These are phyloP conservation scores for Pseudocercospora musae DNA, from an alignment of 2,329 filamentous ascomycete genomes.

Conservation along the genomic window DNA sequence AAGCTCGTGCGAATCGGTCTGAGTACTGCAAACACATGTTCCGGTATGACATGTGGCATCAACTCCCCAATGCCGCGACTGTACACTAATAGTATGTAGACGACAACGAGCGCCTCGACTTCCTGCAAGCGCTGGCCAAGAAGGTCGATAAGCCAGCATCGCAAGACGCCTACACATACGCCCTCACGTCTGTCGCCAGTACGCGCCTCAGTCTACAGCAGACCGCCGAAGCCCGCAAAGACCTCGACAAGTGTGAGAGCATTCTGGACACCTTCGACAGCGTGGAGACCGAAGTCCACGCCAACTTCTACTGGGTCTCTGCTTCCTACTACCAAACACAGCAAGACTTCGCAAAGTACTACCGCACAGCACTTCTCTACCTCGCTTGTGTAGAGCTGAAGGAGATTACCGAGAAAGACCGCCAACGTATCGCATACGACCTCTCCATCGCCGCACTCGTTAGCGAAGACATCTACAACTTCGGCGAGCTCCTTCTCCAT, in stretches of 20 bases:
- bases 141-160: constrained; percentile 90
- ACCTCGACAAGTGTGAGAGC: constrained; percentile 81
- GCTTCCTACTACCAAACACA: constrained; percentile 90
- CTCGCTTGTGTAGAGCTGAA: constrained; percentile 89
- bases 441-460: constrained; percentile 88
- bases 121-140: constrained; percentile 77
- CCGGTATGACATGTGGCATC: constrained; percentile 51
- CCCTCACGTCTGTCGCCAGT: constrained; percentile 81
- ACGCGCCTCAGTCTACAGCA: constrained; percentile 80
- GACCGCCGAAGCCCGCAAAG: constrained; percentile 76
- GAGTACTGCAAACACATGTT: constrained; percentile 80
- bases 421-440: constrained; percentile 82
- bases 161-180: constrained; percentile 94
- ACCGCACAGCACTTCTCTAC: constrained; percentile 95
- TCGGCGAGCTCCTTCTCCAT: constrained; percentile 95
- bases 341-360: constrained; percentile 92
- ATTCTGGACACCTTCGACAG: constrained; percentile 90
- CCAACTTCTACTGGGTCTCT: constrained; percentile 92
- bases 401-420: constrained; percentile 69
- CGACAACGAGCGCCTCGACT: constrained; percentile 78
- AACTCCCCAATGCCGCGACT: neutral
- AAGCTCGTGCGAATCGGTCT: constrained; percentile 91
- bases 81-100: constrained; percentile 52
- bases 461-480: constrained; percentile 97
- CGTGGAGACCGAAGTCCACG: constrained; percentile 92